Base-by-base conservation (phyloP, 2,329 filamentous ascomycete genomes). In the Neofusicoccum umdonicola region DNA sequence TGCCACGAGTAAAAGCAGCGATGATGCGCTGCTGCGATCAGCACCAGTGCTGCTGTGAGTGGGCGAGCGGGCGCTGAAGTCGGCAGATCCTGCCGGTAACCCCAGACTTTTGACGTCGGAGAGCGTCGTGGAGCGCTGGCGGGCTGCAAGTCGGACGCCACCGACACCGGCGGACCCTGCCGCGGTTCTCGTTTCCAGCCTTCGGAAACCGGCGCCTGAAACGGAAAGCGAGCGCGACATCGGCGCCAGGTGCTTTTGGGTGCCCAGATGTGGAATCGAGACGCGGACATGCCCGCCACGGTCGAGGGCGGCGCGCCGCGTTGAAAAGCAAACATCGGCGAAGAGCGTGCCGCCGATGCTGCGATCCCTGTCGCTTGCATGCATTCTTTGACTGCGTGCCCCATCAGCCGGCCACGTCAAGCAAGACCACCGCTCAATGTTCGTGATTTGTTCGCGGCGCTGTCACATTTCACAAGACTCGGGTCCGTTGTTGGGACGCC, bases 141-240 rank as follows among this genome's bases (percentile, higher is more conserved):
- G 41, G 22, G 37, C 12, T 44, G 22, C 54, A 17, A 47, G n/a
- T 15, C 22, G 56, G 56, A 27, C 56, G 56, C 56, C 56, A 60
- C 41, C 56, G 56, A 60, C 56, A 60, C 56, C 56, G 56, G 56
- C 56, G n/a, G 56, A 58, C 56, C 41, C 56, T 34, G 56, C 19
- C 4, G n/a, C 52, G 6, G 37, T 44, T 42, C 7, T 39, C 37
- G 37, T 9, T 39, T 39, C 11, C 3, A 39, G 5, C 8, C 19
- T 9, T 35, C 41, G 54, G 54, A 37, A 35, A 58, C 5, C 22
- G 6, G 19, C 27, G 54, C 56, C 56, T 39, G 31, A 60, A 60
- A 37, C 27, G 56, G 56, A 13, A 60, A 35, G 17, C 4, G 12
- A 17, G 56, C 9, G 56, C 56, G 56, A 60, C 22, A 60, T 60